These are phyloP conservation scores for Talaromyces sp. DNA, from an alignment of 2,329 filamentous ascomycete genomes.

Conservation along the genomic window DNA sequence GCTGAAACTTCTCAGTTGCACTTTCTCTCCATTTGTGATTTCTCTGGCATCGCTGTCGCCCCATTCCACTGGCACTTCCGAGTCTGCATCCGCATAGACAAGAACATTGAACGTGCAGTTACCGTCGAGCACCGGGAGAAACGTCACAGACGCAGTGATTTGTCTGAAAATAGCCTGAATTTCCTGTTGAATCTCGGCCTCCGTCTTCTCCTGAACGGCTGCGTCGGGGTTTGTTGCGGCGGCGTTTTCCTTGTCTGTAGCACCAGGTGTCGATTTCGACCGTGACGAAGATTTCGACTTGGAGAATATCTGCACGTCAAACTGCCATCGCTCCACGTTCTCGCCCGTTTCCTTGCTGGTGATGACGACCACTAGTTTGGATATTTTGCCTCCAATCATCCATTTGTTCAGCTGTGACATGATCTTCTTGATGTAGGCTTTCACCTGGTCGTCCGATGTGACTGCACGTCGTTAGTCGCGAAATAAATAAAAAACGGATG, in stretches of 20 bases:
- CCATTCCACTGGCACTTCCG: conserved; percentile 96
- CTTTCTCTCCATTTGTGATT: conserved; percentile 88
- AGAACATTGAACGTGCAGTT: conserved; percentile 98
- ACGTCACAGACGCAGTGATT: conserved; percentile 96
- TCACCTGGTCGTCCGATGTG: conserved; percentile 94
- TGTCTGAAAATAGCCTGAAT: conserved; percentile 97
- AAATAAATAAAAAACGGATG: conserved; percentile 1
- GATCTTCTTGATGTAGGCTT: conserved; percentile 98
- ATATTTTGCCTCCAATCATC: conserved; percentile 97
- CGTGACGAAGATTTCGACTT: conserved; percentile 56
- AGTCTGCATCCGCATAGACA: conserved; percentile 94
- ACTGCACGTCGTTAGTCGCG: conserved; percentile 47
- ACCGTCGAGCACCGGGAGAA: conserved; percentile 85
- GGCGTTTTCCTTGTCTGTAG: conserved; percentile 64
- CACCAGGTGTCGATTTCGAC: conserved; percentile 37
- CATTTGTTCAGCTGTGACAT: conserved; percentile 96
- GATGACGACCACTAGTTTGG: conserved; percentile 92
- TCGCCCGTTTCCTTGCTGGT: conserved; percentile 96
- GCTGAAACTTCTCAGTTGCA: conserved; percentile 92
- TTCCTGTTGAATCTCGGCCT: conserved; percentile 88
- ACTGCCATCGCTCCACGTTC: conserved; percentile 96
- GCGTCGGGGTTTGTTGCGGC: conserved; percentile 12
- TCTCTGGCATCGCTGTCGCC: conserved; percentile 97
- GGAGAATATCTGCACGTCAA: conserved; percentile 61
- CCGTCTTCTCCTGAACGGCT: conserved; percentile 65